Evolutionary conservation across 108 stramenopile genomes (phyloP).

Genomic region (Discostella pseudostelligera): DNA sequence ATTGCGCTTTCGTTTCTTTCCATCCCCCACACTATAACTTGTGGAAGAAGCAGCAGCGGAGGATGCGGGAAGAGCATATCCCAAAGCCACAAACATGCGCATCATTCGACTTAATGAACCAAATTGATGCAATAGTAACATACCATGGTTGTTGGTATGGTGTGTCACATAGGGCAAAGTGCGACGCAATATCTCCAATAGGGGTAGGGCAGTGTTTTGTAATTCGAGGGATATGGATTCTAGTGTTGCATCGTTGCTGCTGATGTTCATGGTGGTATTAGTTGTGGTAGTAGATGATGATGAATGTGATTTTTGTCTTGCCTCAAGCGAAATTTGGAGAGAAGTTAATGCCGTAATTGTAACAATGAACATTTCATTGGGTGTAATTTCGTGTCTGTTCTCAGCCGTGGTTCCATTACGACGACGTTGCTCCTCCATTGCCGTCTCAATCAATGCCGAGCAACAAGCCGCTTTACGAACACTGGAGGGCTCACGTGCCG

Average conservation of each 20-base stretch:
- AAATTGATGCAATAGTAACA: conserved; percentile 52
- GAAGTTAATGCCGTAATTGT: conserved; percentile 29
- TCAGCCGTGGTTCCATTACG: background rate
- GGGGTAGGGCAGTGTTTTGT: conserved; percentile 33
- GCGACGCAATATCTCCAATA: conserved; percentile 59
- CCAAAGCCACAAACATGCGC: conserved; percentile 50
- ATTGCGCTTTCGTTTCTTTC: background rate
- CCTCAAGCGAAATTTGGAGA: conserved; percentile 15
- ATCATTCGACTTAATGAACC: conserved; percentile 48
- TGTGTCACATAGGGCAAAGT: conserved; percentile 53
- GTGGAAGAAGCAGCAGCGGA: too few relatives aligned
- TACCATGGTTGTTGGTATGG: conserved; percentile 29
- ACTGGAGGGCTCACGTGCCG: conserved; percentile 5
- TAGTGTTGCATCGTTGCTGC: background rate
- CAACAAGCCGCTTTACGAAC: conserved; percentile 18
- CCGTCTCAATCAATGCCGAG: conserved; percentile 30
- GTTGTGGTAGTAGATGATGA: conserved; percentile 1
- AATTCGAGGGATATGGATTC: conserved; percentile 12
- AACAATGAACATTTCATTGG: conserved; percentile 37
- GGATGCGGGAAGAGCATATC: conserved; percentile 24
- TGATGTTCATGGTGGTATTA: background rate
- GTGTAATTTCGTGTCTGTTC: conserved; percentile 10
- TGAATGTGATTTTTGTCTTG: conserved; percentile 5
- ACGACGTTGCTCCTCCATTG: conserved; percentile 15
- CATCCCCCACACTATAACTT: background rate